Evolutionary conservation across 345 rosid genomes (phyloP), one percentile per base, ranked within the genome.

Genomic region (Salix exigua): DNA sequence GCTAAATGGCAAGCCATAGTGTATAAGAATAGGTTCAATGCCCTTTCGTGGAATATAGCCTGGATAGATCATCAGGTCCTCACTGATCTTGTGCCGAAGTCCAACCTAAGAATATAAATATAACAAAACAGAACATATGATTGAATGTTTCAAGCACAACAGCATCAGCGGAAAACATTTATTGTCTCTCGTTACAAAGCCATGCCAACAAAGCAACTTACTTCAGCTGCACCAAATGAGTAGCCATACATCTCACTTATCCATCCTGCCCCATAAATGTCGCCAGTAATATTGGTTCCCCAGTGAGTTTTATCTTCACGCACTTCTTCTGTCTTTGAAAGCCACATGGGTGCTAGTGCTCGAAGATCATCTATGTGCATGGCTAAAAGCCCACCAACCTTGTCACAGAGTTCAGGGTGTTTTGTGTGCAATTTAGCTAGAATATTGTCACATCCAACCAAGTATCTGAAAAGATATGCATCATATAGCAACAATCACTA

Each of bases 171-270:
- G n/a, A 2, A 40, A 10, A 26, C 63, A 71, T 21, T 25, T 16
- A 2, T 21, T 37, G 1, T 8, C 17, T 61, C 35, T 21, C 25
- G 2, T 8, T 26, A 50, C 35, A 66, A 37, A 37, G n/a, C 58
- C 46, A 35, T 63, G 72, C 16, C 48, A 73, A 83, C 18, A 64
- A 38, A 80, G 28, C 25, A 73, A 73, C 85, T 73, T 76, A 96
- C 99, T 77, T 96, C 94, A 33, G 99, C 98, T 13, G 99, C 99
- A 80, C 99, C 99, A 82, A 96, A 96, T 53, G 99, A 93, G 88
- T 96, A 96, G 83, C 99, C 99, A 84, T 94, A 93, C 98, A 96
- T 96, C 89, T 96, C 99, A 80, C 98, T 96, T 71, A 96, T 96
- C 98, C 98, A 96, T 75, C 99, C 98, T 86, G 83, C 70, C 13